Evolutionary conservation across 371 early-diverging fungal species (phyloP).

Genomic region (Lichtheimia ramosa): DNA sequence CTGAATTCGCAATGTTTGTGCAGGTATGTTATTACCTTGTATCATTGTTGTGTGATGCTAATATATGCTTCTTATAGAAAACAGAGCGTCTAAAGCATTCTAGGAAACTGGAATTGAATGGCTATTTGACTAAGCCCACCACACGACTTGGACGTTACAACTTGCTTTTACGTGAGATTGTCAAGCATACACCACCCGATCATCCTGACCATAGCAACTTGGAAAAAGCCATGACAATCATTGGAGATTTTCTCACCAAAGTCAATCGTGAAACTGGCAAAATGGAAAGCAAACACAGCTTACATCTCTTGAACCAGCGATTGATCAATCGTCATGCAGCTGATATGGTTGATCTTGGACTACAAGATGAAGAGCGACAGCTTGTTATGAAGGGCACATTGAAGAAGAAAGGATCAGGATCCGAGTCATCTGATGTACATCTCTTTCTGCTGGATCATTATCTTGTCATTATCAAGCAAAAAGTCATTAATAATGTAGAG

Average conservation of each 20-base stretch:
- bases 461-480: conserved; percentile 74
- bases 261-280: conserved; percentile 82
- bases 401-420: conserved; percentile 66
- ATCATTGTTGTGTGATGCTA: too few relatives aligned
- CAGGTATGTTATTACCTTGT: conserved; percentile 34
- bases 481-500: conserved; percentile 30
- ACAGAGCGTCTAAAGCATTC: conserved; percentile 77
- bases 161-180: conserved; percentile 76
- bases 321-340: conserved; percentile 4
- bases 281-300: conserved; percentile 64
- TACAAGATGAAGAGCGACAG: conserved; percentile 61
- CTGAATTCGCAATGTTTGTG: conserved; percentile 73
- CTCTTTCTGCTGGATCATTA: conserved; percentile 88
- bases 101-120: conserved; percentile 76
- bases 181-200: conserved; percentile 75
- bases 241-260: conserved; percentile 69
- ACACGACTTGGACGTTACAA: conserved; percentile 88
- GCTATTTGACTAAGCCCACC: conserved; percentile 82
- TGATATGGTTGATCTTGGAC: conserved; percentile 45
- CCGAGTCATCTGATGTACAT: conserved; percentile 65
- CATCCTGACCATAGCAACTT: conserved; percentile 73
- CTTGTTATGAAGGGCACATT: conserved; percentile 81
- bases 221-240: conserved; percentile 64
- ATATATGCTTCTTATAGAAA: conserved; percentile 27
- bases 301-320: conserved; percentile 10